A percentile compares a stretch with the other conserved stretches of the same genome.
phyloP scores from a whole-genome alignment of 2,329 filamentous ascomycete genomes.

The Ophiostoma quercus region DNA sequence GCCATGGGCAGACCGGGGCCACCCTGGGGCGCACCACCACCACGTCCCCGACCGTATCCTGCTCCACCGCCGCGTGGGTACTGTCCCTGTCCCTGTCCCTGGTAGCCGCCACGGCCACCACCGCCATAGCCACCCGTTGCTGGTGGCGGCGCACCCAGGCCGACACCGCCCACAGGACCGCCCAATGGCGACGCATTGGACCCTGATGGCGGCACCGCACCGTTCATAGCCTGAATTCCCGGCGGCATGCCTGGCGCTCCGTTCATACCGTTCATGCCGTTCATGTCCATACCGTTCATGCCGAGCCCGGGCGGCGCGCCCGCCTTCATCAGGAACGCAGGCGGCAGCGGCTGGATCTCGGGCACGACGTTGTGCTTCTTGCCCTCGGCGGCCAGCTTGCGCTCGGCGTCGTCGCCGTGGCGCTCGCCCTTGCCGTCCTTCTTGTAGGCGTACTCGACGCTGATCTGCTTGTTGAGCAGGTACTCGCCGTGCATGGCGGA shows the following conservation, averaged over 20 bases:
- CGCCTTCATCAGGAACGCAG: constrained; percentile 58
- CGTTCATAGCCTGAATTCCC: constrained; percentile 15
- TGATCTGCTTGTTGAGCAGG: constrained; percentile 93
- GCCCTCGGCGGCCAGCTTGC: constrained; percentile 84
- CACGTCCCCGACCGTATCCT: constrained; percentile 6
- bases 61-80: constrained; percentile 20
- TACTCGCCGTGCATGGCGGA: constrained; percentile 94
- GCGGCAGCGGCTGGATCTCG: constrained; percentile 68
- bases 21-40: constrained; percentile 28
- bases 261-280: background rate
- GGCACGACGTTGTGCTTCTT: constrained; percentile 91
- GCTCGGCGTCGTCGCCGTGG: constrained; percentile 89
- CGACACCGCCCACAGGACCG: background rate
- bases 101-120: constrained; percentile 1
- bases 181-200: constrained; percentile 2
- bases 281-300: background rate
- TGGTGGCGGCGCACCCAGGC: background rate
- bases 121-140: background rate
- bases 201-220: constrained; percentile 12
- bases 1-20: constrained; percentile 43
- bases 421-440: constrained; percentile 97
- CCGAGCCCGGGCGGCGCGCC: constrained; percentile 26
- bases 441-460: constrained; percentile 98
- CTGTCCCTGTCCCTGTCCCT: background rate
- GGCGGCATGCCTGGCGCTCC: background rate